Percentiles rank a stretch among this genome's conserved stretches.
phyloP scores from a whole-genome alignment of 176 grass and related monocot genomes.

The Dendrocalamus sinicus region DNA sequence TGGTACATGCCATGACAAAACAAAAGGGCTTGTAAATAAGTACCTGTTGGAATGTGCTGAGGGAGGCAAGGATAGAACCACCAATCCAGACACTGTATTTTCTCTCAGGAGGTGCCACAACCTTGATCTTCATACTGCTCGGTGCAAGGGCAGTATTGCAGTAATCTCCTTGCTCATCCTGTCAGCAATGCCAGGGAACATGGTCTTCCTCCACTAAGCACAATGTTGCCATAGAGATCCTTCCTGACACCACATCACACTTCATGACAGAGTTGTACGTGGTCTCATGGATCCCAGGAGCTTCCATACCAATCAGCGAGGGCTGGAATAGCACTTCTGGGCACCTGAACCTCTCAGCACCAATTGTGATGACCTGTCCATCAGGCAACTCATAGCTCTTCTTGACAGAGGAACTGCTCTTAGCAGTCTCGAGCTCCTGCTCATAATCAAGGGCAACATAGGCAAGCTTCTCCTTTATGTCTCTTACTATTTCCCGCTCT shows the following conservation, averaged over 20 bases:
- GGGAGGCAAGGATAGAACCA: constrained; percentile 56
- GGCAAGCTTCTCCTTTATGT: constrained; percentile 60
- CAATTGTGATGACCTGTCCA: constrained; percentile 54
- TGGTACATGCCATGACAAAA: neutral
- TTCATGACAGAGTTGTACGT: constrained; percentile 65
- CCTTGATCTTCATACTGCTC: constrained; percentile 59
- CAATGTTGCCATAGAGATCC: constrained; percentile 57
- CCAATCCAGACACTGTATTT: constrained; percentile 59
- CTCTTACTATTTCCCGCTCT: constrained; percentile 58
- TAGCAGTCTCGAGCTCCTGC: constrained; percentile 50
- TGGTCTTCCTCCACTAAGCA: constrained; percentile 56
- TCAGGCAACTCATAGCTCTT: constrained; percentile 55
- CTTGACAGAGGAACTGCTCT: constrained; percentile 49
- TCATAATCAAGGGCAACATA: constrained; percentile 56
- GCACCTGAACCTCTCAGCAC: constrained; percentile 55
- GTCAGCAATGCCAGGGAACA: constrained; percentile 58
- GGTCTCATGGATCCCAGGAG: constrained; percentile 58
- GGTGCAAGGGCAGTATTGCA: constrained; percentile 56
- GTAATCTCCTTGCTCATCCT: constrained; percentile 62
- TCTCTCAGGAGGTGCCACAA: constrained; percentile 54
- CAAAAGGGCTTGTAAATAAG: neutral
- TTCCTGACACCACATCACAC: constrained; percentile 56
- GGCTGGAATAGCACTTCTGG: constrained; percentile 59
- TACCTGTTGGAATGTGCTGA: constrained; percentile 61
- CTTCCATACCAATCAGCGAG: constrained; percentile 53